These are phyloP conservation scores for Vaccinium vitisidaea DNA, from an alignment of 148 eudicot species.

Conservation along the genomic window DNA sequence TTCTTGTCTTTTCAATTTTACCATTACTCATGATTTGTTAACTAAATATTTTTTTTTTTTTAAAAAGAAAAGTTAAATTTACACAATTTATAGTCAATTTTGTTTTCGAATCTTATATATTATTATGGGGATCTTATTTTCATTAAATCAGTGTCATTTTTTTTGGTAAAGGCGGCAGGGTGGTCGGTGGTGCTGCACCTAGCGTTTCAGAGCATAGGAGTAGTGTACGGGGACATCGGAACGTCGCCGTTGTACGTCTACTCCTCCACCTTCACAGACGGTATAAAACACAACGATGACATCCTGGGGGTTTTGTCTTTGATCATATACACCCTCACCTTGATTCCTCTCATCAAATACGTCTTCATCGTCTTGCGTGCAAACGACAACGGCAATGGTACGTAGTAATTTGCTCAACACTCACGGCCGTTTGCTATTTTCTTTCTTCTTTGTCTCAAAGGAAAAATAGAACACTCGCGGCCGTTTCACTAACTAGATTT, in stretches of 20 bases:
- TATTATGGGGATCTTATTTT: too few relatives aligned
- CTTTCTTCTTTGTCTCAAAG: neutral
- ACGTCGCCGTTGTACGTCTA: slow-evolving; percentile 36
- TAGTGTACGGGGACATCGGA: slow-evolving; percentile 38
- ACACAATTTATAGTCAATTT: too few relatives aligned
- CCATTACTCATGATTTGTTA: too few relatives aligned
- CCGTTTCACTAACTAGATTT: too few relatives aligned
- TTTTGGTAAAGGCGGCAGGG: slow-evolving; percentile 1
- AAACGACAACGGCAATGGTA: slow-evolving; percentile 38
- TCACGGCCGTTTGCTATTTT: neutral
- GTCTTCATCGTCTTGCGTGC: slow-evolving; percentile 36
- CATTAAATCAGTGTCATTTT: too few relatives aligned
- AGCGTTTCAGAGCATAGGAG: slow-evolving; percentile 33
- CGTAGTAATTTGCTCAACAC: neutral
- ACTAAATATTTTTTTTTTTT: too few relatives aligned
- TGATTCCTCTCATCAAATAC: slow-evolving; percentile 31
- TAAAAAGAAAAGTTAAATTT: too few relatives aligned
- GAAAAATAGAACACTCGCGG: too few relatives aligned
- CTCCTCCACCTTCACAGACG: slow-evolving; percentile 21
- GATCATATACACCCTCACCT: slow-evolving; percentile 29
- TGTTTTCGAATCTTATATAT: neutral
- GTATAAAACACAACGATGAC: slow-evolving; percentile 23
- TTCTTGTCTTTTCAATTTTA: too few relatives aligned
- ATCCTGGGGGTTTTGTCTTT: slow-evolving; percentile 29
- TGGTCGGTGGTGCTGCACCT: slow-evolving; percentile 19